Base-by-base conservation (phyloP, 1,139 yeast species). In the Blastobotrys niveus region DNA sequence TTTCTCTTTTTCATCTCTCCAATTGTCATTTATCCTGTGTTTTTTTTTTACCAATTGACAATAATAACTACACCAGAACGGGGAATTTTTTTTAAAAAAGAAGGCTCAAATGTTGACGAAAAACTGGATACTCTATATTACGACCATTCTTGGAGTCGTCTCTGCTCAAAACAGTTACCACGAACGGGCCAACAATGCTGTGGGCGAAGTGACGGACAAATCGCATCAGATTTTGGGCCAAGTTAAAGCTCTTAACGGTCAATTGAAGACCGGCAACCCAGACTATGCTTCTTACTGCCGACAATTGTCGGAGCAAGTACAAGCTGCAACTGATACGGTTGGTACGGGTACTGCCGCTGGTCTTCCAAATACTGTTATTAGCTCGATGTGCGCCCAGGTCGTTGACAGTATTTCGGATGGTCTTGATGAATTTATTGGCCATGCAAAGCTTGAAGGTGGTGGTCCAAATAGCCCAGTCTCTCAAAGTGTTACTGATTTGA, bases 381-480 rank as follows among this genome's bases (percentile, higher is more conserved):
- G 48, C 25, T 43, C 49, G 26, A 46, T 59, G 32, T 53, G 59
- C 5, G 58, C 57, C 2, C 61, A 63, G 22, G 53, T 57, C 34
- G 55, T 59, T 31, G 60, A 60, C 45, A 48, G 59, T n/a, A 50
- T 60, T 9, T 55, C 59, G 36, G 61, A 60, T 42, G 64, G 63
- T 25, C 59, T 56, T 18, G 62, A 60, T 50, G 58, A 56, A 6
- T 48, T 60, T 12, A 10, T 30, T 19, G 33, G 27, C 26, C 20
- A 19, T 10, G 7, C 5, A 7, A 20, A 19, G 3, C 15, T 10
- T 10, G 19, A 21, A 15, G 10, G 14, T 6, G 12, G 17, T 20
- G 5, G 17, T 20, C 17, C 3, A 5, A n/a, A n/a, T n/a, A n/a
- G n/a, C n/a, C n/a, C n/a, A n/a, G n/a, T n/a, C n/a, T n/a, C n/a